A percentile compares a stretch with the other conserved stretches of the same genome.
phyloP scores from a whole-genome alignment of 2,329 filamentous ascomycete genomes.

The Alternaria triticina region DNA sequence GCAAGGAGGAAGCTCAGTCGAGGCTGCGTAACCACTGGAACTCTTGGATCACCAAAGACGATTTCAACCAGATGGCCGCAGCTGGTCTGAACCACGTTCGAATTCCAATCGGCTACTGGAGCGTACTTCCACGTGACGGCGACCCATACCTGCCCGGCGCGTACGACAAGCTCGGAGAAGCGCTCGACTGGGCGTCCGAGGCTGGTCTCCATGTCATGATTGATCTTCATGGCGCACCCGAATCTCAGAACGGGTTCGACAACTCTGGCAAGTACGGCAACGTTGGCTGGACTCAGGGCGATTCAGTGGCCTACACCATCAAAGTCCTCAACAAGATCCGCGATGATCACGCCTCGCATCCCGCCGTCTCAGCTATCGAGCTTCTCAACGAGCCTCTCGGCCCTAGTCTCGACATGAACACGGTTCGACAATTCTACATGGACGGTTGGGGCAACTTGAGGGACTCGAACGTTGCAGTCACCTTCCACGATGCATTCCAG shows the following conservation, averaged over 20 bases:
- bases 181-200: slow-evolving; percentile 64
- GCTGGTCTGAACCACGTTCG: slow-evolving; percentile 68
- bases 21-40: slow-evolving; percentile 64
- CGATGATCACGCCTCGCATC: slow-evolving; percentile 53
- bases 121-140: slow-evolving; percentile 57
- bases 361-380: slow-evolving; percentile 55
- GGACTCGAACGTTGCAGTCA: slow-evolving; percentile 50
- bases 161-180: slow-evolving; percentile 62
- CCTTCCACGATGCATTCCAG: slow-evolving; percentile 57
- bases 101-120: slow-evolving; percentile 73
- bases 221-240: slow-evolving; percentile 70
- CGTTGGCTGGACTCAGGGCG: slow-evolving; percentile 55
- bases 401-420: slow-evolving; percentile 50
- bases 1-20: slow-evolving; percentile 55
- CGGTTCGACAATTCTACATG: slow-evolving; percentile 55
- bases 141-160: slow-evolving; percentile 70
- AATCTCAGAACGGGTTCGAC: slow-evolving; percentile 72
- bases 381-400: slow-evolving; percentile 58
- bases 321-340: slow-evolving; percentile 55
- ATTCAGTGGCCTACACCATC: slow-evolving; percentile 50
- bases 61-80: slow-evolving; percentile 62
- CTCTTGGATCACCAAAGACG: slow-evolving; percentile 61
- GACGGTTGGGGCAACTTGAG: slow-evolving; percentile 56
- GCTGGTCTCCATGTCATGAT: slow-evolving; percentile 69
- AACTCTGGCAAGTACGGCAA: slow-evolving; percentile 63